A percentile compares a stretch with the other conserved stretches of the same genome.
These are phyloP conservation scores for Ophiorrhiza pumila DNA, from an alignment of 257 asterid species.

Conservation along the genomic window DNA sequence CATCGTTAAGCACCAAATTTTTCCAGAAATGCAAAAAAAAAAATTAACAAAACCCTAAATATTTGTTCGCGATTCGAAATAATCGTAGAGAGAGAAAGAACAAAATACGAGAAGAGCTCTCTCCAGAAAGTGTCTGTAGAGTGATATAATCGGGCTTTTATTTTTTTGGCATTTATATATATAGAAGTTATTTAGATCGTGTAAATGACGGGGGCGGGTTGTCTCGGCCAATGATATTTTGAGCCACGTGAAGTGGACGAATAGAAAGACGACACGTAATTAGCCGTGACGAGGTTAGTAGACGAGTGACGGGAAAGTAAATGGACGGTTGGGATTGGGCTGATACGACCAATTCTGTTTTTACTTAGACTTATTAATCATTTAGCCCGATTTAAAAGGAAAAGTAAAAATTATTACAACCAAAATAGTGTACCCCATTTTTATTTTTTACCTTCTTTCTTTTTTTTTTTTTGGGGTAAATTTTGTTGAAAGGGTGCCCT, in stretches of 20 bases:
- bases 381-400: neutral
- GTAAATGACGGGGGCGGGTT: conserved; percentile 31
- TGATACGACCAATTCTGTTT: conserved; percentile 5
- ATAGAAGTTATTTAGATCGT: too few species aligned
- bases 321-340: conserved; percentile 24
- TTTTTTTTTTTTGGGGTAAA: too few species aligned
- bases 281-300: conserved; percentile 8
- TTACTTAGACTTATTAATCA: neutral
- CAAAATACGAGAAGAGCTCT: neutral
- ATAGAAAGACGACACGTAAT: conserved; percentile 19
- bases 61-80: neutral
- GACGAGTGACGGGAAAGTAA: too few species aligned
- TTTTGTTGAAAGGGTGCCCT: too few species aligned
- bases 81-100: neutral
- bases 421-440: too few species aligned
- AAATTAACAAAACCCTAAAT: neutral
- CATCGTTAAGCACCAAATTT: conserved; percentile 23
- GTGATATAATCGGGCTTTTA: too few species aligned
- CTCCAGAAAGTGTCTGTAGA: neutral
- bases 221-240: conserved; percentile 56
- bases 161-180: too few species aligned
- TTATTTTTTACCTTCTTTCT: neutral
- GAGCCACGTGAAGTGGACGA: conserved; percentile 26
- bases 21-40: neutral
- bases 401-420: neutral